Conservation (phyloP, 768 basidiomycete genomes). For the Leccinum pellstonianum region DNA sequence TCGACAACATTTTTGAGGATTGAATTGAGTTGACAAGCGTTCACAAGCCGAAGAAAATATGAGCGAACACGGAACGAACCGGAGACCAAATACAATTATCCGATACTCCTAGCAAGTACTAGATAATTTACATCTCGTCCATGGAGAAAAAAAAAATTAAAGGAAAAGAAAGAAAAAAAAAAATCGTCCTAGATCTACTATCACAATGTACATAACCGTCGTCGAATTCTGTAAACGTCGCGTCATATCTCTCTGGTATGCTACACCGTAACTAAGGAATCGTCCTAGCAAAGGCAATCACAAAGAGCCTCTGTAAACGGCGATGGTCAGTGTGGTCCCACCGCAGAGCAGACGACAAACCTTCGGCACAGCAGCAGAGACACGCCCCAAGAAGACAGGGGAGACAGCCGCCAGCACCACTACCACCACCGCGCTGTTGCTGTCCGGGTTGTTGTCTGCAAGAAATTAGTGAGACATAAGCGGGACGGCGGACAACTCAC, state of each 20-base stretch:
- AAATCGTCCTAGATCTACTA: conserved; percentile 9
- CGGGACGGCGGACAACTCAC: conserved; percentile 41
- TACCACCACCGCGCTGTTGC: conserved; percentile 32
- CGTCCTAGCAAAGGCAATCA: conserved; percentile 59
- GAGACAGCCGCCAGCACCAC: conserved; percentile 34
- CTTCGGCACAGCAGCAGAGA: conserved; percentile 53
- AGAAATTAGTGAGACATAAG: conserved; percentile 1
- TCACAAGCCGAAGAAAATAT: conserved; percentile 41
- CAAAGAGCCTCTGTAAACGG: conserved; percentile 56
- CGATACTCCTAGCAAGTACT: conserved; percentile 7
- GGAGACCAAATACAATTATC: conserved; percentile 35
- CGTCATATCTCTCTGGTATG: conserved; percentile 17
- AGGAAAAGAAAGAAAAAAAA: neutral
- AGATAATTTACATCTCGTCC: conserved; percentile 32
- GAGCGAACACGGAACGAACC: conserved; percentile 45
- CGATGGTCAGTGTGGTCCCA: conserved; percentile 27
- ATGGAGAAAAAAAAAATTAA: neutral
- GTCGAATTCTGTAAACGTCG: conserved; percentile 12
- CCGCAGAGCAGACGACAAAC: conserved; percentile 31
- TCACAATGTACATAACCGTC: conserved; percentile 20
- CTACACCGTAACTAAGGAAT: conserved; percentile 10
- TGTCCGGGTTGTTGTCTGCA: conserved; percentile 42
- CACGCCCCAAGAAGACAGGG: conserved; percentile 50
- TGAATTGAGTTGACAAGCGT: conserved; percentile 38
- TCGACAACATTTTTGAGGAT: conserved; percentile 74